Percentiles rank a stretch among this genome's conserved stretches.
Evolutionary conservation across 192 early-diverging fungal genomes (phyloP).

Genomic region (Geosiphon pyriformis): DNA sequence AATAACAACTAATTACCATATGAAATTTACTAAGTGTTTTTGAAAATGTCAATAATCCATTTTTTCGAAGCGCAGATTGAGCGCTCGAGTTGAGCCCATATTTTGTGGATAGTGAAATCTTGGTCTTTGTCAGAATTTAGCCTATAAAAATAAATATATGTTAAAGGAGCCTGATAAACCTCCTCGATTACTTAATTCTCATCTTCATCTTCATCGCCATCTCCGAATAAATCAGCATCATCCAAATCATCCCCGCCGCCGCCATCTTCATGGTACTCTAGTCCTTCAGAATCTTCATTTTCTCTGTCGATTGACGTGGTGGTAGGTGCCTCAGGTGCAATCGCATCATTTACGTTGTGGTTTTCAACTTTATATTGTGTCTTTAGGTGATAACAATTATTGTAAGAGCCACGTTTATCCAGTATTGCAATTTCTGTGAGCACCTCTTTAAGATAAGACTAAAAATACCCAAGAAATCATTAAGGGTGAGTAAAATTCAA

Average conservation of each 20-base stretch:
- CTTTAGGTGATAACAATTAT: slow-evolving; percentile 78
- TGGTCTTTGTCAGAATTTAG: too few relatives aligned
- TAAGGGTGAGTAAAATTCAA: neutral
- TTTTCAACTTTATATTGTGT: slow-evolving; percentile 64
- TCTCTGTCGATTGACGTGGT: too few relatives aligned
- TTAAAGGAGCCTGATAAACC: slow-evolving; percentile 45
- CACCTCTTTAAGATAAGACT: slow-evolving; percentile 77
- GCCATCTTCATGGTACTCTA: too few relatives aligned
- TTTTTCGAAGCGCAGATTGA: too few relatives aligned
- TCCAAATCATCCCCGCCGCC: too few relatives aligned
- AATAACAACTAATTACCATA: too few relatives aligned
- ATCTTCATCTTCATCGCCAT: slow-evolving; percentile 23
- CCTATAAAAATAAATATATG: too few relatives aligned
- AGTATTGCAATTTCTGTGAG: slow-evolving; percentile 72
- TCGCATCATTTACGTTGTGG: slow-evolving; percentile 26
- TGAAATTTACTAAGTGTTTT: too few relatives aligned
- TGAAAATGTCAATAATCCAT: too few relatives aligned
- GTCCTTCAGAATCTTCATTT: too few relatives aligned
- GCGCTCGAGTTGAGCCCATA: too few relatives aligned
- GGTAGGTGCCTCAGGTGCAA: neutral
- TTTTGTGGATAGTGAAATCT: too few relatives aligned
- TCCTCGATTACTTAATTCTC: slow-evolving; percentile 26
- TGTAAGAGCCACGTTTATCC: slow-evolving; percentile 79
- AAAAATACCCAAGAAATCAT: slow-evolving; percentile 13
- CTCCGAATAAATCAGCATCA: slow-evolving; percentile 26